Evolutionary conservation across 2,329 filamentous ascomycete genomes (phyloP), one percentile per base, ranked within the genome.

Genomic region (Akanthomyces muscarius): DNA sequence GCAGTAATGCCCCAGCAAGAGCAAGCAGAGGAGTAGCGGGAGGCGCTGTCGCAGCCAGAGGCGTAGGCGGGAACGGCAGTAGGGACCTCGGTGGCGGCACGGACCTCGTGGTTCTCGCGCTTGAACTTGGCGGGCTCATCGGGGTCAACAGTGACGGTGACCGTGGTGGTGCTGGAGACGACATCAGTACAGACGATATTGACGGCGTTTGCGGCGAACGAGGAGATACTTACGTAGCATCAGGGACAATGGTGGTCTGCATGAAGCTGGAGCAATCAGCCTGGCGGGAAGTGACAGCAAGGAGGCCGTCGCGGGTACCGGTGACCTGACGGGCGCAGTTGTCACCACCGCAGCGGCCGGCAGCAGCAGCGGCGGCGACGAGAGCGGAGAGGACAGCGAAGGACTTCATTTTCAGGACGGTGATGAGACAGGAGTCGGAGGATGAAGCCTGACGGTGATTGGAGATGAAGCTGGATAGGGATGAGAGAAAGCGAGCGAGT

Each of bases 311-410:
- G 28, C 76, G 73, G 61, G 77, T 80, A 63, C 78, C 77, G 48
- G 77, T 80, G 65, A 81, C 74, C 64, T 77, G 75, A 55, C 77
- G 76, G 71, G 77, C 77, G 73, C 78, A 81, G 74, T 80, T 80
- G 74, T 81, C 77, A 68, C 74, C 76, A 65, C 71, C 66, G 70
- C 75, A 78, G 63, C 65, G 69, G 68, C 70, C 69, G 62, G 74
- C 76, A 55, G 75, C 66, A 67, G 73, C 76, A 59, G 73, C 68
- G 65, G 73, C 74, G 65, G 72, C 73, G 44, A 62, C 33, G 62
- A 78, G 68, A 52, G 74, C 74, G 53, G 78, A 72, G 66, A 76
- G 67, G 65, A 72, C 69, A 68, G 72, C 68, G 36, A 62, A 56
- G 71, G 74, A 69, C 75, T 80, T 79, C 78, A 80, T 79, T 55